phyloP scores from a whole-genome alignment of 148 eudicot species.

The Fagopyrum homotropicum region DNA sequence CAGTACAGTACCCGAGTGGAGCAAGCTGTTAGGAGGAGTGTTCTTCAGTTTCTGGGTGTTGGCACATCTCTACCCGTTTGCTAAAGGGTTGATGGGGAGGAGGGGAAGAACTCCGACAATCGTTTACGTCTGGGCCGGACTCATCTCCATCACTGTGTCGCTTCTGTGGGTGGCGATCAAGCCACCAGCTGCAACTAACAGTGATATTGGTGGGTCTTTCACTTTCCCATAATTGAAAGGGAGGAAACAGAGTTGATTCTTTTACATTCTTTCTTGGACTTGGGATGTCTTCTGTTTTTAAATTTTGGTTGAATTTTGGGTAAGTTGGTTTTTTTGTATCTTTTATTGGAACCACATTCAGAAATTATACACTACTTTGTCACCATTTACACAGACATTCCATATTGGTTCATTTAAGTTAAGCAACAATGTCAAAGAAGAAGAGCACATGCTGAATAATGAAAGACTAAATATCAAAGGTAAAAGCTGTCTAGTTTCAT shows the following conservation, averaged over 20 bases:
- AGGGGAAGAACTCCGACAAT: slow-evolving; percentile 17
- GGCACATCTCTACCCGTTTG: slow-evolving; percentile 17
- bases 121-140: slow-evolving; percentile 12
- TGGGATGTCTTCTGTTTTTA: not conserved
- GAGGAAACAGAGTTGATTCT: not conserved
- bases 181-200: slow-evolving; percentile 1
- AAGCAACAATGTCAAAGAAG: not conserved
- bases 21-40: slow-evolving; percentile 13
- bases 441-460: not conserved
- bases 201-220: slow-evolving; percentile 61
- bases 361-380: slow-evolving; percentile 5
- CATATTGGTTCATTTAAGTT: not conserved
- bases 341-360: slow-evolving; percentile 4
- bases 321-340: not conserved
- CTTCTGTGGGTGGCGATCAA: slow-evolving; percentile 17
- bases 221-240: slow-evolving; percentile 43
- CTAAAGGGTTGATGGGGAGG: slow-evolving; percentile 14
- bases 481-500: not conserved
- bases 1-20: slow-evolving; percentile 12
- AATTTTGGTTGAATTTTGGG: slow-evolving; percentile 1
- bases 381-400: not conserved
- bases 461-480: not conserved
- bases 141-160: slow-evolving; percentile 15
- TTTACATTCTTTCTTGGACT: slow-evolving; percentile 7
- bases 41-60: slow-evolving; percentile 18